phyloP scores from a whole-genome alignment of 2,329 filamentous ascomycete genomes.

The Atkinsonella hypoxylon region DNA sequence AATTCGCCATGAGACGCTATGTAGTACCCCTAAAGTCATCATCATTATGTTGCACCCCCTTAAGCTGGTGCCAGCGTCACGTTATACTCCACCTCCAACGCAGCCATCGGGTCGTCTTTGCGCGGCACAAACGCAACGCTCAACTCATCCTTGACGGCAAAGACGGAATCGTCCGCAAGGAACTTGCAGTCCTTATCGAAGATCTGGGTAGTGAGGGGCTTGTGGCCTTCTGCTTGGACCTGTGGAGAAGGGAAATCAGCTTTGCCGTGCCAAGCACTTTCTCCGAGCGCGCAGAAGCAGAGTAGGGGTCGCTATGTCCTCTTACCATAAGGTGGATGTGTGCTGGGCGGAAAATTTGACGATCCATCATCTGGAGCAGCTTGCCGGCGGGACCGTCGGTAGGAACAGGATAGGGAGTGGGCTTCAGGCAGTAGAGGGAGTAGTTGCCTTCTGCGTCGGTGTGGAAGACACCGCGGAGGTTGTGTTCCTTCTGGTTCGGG shows the following conservation, averaged over 20 bases:
- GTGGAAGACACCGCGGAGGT: conserved; percentile 60
- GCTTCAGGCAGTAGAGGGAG: conserved; percentile 47
- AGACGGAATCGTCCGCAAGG: conserved; percentile 39
- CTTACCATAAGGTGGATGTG: conserved; percentile 47
- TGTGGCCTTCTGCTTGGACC: conserved; percentile 44
- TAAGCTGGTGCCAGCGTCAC: conserved; percentile 30
- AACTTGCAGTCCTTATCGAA: conserved; percentile 58
- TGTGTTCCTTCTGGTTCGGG: conserved; percentile 55
- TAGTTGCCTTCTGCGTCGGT: conserved; percentile 56
- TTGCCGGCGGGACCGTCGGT: conserved; percentile 40
- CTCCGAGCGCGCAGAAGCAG: neutral
- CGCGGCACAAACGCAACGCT: conserved; percentile 28
- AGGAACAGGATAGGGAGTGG: conserved; percentile 42
- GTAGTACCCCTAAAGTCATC: neutral
- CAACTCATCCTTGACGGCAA: conserved; percentile 41
- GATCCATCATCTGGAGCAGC: conserved; percentile 40
- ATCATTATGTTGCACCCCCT: neutral
- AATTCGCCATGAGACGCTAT: neutral
- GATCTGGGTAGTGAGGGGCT: conserved; percentile 59
- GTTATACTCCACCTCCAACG: conserved; percentile 50
- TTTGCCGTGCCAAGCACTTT: too few relatives aligned
- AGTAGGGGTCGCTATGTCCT: neutral
- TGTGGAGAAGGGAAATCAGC: conserved; percentile 5
- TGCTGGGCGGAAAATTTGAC: conserved; percentile 44
- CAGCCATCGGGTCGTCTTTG: conserved; percentile 31